phyloP scores from a whole-genome alignment of 345 rosid species.

The Capsella bursapastoris region DNA sequence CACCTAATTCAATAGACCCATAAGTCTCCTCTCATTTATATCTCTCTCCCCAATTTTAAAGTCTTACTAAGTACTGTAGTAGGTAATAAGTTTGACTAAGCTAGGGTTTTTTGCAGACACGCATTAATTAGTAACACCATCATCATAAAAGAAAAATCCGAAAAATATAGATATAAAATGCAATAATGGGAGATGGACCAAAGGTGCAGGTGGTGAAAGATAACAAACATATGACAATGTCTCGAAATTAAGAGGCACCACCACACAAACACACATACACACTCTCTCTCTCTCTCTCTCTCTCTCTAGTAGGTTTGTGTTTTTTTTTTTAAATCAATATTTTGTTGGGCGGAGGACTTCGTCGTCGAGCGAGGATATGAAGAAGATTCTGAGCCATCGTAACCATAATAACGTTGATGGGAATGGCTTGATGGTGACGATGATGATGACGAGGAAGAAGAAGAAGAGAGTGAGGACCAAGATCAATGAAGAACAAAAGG shows the following conservation, averaged over 20 bases:
- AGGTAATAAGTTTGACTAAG: constrained; percentile 35
- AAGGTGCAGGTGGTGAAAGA: constrained; percentile 40
- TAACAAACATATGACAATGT: constrained; percentile 45
- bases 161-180: constrained; percentile 12
- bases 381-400: constrained; percentile 19
- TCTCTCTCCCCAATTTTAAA: constrained; percentile 1
- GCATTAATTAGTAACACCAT: constrained; percentile 32
- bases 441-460: constrained; percentile 30
- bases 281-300: neutral
- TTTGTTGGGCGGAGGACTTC: constrained; percentile 39
- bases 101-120: constrained; percentile 16
- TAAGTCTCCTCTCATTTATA: neutral
- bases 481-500: constrained; percentile 66
- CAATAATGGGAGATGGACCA: constrained; percentile 48
- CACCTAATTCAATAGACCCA: neutral
- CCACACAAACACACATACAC: constrained; percentile 25
- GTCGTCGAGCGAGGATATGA: constrained; percentile 42
- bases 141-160: constrained; percentile 28
- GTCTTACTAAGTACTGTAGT: constrained; percentile 8
- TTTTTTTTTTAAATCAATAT: constrained; percentile 1
- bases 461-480: constrained; percentile 71
- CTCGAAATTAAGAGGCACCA: constrained; percentile 46
- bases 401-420: constrained; percentile 17
- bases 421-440: constrained; percentile 22
- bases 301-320: constrained; percentile 43